These are phyloP conservation scores for Lachnellula hyalina DNA, from an alignment of 2,329 filamentous ascomycete genomes.

Conservation along the genomic window DNA sequence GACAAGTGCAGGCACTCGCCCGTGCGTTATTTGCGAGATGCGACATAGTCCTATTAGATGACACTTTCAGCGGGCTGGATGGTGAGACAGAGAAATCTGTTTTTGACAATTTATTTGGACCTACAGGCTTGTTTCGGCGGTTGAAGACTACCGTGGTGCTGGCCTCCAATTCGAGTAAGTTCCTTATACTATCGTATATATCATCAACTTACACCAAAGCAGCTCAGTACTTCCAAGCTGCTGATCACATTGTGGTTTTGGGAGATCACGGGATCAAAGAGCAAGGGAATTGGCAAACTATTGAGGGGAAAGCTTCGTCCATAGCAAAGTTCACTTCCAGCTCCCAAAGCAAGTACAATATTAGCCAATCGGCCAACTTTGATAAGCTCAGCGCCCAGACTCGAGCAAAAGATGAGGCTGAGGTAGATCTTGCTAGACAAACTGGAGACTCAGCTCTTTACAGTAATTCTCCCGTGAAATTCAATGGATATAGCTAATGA, in stretches of 20 bases:
- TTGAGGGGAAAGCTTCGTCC: conserved; percentile 9
- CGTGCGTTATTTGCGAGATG: conserved; percentile 40
- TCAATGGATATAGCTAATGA: background rate
- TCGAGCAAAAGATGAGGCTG: conserved; percentile 17
- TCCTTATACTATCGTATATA: conserved; percentile 10
- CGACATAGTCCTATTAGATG: conserved; percentile 41
- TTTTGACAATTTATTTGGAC: conserved; percentile 38
- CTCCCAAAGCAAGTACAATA: conserved; percentile 24
- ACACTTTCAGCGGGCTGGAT: conserved; percentile 43
- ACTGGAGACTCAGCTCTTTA: conserved; percentile 22
- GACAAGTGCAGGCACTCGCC: conserved; percentile 34
- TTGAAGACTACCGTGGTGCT: conserved; percentile 39
- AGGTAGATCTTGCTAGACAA: conserved; percentile 19
- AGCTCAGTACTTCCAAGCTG: conserved; percentile 34
- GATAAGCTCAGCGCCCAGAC: conserved; percentile 12
- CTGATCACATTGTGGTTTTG: conserved; percentile 38
- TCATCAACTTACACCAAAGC: conserved; percentile 1
- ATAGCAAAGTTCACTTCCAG: conserved; percentile 22
- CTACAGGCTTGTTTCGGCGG: conserved; percentile 37
- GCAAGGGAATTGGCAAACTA: conserved; percentile 32
- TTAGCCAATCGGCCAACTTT: conserved; percentile 10
- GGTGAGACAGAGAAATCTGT: conserved; percentile 38
- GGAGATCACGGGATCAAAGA: conserved; percentile 26
- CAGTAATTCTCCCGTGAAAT: conserved; percentile 3
- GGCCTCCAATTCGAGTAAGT: conserved; percentile 36